These are phyloP conservation scores for Penicillium lagena DNA, from an alignment of 495 filamentous ascomycete genomes.

Conservation along the genomic window DNA sequence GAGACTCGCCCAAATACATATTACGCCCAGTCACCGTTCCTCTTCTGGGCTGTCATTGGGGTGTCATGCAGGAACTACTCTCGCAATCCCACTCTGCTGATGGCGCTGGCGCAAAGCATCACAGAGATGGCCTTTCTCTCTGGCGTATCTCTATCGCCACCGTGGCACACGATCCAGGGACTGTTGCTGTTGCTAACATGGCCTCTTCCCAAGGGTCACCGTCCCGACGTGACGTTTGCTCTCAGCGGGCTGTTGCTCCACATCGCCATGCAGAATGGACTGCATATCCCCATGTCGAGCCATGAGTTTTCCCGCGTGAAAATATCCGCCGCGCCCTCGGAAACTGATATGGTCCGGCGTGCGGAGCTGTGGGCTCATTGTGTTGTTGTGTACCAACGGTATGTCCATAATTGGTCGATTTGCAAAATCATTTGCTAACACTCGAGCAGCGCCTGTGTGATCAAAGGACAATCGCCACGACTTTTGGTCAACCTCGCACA, in stretches of 20 bases:
- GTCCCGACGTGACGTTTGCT: constrained; percentile 34
- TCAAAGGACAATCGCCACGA: constrained; percentile 33
- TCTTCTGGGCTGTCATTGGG: constrained; percentile 46
- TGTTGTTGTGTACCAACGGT: constrained; percentile 37
- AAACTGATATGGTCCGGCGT: constrained; percentile 30
- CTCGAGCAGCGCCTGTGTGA: constrained; percentile 22
- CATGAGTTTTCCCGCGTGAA: constrained; percentile 39
- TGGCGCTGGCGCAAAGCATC: constrained; percentile 30
- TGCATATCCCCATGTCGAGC: constrained; percentile 42
- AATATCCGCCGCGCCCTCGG: constrained; percentile 24
- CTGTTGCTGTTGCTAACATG: constrained; percentile 42
- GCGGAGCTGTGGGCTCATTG: constrained; percentile 40
- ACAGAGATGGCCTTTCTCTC: constrained; percentile 40
- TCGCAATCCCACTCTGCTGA: constrained; percentile 37
- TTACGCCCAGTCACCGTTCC: constrained; percentile 37
- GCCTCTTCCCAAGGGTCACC: constrained; percentile 42
- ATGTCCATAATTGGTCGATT: background rate
- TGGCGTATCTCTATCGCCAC: constrained; percentile 24
- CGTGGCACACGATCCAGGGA: constrained; percentile 42
- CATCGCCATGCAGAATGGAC: constrained; percentile 43
- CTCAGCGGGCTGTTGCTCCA: constrained; percentile 37
- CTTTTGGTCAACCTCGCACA: constrained; percentile 26
- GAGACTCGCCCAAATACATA: constrained; percentile 32
- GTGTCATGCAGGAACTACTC: constrained; percentile 30
- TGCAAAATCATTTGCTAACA: background rate